Evolutionary conservation across 257 asterid species (phyloP).

Genomic region (Dorcoceras hygrometricum): DNA sequence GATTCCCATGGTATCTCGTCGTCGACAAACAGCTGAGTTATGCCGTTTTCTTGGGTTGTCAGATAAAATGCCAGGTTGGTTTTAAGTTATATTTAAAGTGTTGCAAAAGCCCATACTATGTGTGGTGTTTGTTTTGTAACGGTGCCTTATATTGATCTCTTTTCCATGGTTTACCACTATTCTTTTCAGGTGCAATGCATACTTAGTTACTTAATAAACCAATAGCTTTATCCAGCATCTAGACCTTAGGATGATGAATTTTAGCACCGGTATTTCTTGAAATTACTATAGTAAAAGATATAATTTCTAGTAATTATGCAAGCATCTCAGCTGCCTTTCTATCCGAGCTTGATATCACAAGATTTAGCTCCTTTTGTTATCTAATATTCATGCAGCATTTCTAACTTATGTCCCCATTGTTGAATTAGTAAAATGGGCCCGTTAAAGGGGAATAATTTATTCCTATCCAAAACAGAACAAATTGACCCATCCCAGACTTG

Average conservation of each 20-base stretch:
- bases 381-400: neutral
- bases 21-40: constrained; percentile 94
- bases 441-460: neutral
- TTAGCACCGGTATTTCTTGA: neutral
- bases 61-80: constrained; percentile 92
- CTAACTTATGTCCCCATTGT: neutral
- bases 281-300: neutral
- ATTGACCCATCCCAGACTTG: neutral
- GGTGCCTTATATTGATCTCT: neutral
- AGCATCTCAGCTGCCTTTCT: neutral
- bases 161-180: neutral
- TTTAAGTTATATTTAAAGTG: constrained; percentile 1
- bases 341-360: neutral
- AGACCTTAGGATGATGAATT: neutral
- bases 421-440: neutral
- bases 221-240: neutral
- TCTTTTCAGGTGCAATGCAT: constrained; percentile 4
- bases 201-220: neutral
- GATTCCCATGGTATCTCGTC: constrained; percentile 98
- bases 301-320: neutral
- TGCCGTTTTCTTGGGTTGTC: constrained; percentile 93
- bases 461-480: neutral
- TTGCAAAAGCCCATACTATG: neutral
- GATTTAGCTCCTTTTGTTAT: neutral
- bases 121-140: neutral